Evolutionary conservation across 1,284 basidiomycete genomes (phyloP).

Genomic region (Leccinum colubrinum): DNA sequence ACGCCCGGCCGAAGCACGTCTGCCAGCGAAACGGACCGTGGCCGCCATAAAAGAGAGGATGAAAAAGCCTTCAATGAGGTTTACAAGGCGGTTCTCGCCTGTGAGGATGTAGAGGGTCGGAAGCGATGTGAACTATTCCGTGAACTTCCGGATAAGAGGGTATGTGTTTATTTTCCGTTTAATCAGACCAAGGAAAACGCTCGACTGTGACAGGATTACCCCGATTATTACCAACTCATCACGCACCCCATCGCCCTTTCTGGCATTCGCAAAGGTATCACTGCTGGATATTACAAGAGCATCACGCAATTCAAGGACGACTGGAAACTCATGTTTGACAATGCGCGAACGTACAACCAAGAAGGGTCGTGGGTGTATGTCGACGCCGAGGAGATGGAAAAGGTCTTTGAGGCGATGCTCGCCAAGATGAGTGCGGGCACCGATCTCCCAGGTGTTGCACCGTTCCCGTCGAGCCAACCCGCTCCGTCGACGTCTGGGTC

Average conservation of each 20-base stretch:
- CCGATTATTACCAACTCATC: slow-evolving; percentile 86
- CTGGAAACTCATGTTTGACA: slow-evolving; percentile 89
- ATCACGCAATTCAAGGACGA: slow-evolving; percentile 77
- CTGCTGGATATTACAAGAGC: slow-evolving; percentile 72
- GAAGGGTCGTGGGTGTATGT: slow-evolving; percentile 92
- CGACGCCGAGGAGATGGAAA: slow-evolving; percentile 91
- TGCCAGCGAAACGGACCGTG: slow-evolving; percentile 58
- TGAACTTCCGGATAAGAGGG: slow-evolving; percentile 73
- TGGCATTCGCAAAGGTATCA: slow-evolving; percentile 82
- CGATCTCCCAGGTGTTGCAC: slow-evolving; percentile 70
- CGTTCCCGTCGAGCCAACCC: slow-evolving; percentile 30
- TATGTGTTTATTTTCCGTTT: slow-evolving; percentile 25
- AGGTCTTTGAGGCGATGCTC: slow-evolving; percentile 71
- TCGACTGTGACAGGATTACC: slow-evolving; percentile 63
- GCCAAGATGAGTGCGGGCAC: slow-evolving; percentile 59
- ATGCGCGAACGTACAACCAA: slow-evolving; percentile 89
- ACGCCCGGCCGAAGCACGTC: slow-evolving; percentile 59
- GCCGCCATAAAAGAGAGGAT: slow-evolving; percentile 65
- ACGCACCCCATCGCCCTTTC: slow-evolving; percentile 85
- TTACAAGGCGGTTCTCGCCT: slow-evolving; percentile 74
- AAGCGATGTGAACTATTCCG: slow-evolving; percentile 84
- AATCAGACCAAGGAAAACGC: neutral
- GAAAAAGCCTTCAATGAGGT: slow-evolving; percentile 84
- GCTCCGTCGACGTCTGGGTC: slow-evolving; percentile 44
- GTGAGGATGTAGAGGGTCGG: slow-evolving; percentile 72